phyloP scores from a whole-genome alignment of 2,329 filamentous ascomycete genomes.

The Meredithiella fracta region DNA sequence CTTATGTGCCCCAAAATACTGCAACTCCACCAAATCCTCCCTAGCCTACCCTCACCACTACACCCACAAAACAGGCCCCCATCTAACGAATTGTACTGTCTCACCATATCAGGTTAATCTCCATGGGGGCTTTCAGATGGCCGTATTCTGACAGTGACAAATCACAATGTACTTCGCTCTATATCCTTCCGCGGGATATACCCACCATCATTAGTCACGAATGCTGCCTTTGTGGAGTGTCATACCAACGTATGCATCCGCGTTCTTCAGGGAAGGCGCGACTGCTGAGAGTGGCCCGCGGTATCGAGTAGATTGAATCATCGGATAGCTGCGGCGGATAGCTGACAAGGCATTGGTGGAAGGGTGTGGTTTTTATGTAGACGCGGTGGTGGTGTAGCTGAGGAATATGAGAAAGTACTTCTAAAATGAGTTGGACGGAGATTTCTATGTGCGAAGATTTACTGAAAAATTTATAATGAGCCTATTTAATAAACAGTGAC shows the following conservation, averaged over 20 bases:
- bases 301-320: constrained; percentile 14
- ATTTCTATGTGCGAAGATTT: no score
- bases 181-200: background rate
- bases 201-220: background rate
- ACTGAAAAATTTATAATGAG: no score
- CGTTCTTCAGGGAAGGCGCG: constrained; percentile 7
- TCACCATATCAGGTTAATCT: no score
- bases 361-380: background rate
- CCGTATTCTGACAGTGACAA: background rate
- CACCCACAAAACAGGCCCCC: no score
- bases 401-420: background rate
- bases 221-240: background rate
- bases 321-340: constrained; percentile 4
- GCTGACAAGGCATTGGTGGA: background rate
- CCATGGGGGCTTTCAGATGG: background rate
- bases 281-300: constrained; percentile 12
- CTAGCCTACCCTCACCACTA: no score
- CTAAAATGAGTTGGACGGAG: no score
- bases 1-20: no score
- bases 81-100: no score
- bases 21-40: no score
- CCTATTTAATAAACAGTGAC: no score
- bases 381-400: background rate
- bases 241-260: background rate
- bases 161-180: background rate